Evolutionary conservation across 768 basidiomycete genomes (phyloP), one percentile per base, ranked within the genome.

Genomic region (Russula virescens): DNA sequence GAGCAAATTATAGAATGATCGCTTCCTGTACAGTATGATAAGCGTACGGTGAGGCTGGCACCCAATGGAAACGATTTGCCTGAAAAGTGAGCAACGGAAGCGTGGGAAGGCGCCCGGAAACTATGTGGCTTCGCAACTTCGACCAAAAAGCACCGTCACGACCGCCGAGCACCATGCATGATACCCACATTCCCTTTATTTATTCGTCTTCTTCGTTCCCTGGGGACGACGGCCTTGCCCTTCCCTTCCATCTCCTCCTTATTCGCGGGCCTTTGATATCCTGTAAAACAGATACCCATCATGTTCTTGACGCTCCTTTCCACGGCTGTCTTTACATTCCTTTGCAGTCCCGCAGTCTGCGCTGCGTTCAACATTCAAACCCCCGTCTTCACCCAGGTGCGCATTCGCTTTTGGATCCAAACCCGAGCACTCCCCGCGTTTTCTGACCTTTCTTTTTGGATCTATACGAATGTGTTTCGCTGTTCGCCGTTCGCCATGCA

Each of bases 271-370:
- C 31, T 48, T 28, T 53, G 35, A 38, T 40, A 31, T 8, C 31
- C 3, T 48, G 26, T 63, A 58, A 34, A 53, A 65, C 19, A 62
- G 63, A 67, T 43, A 34, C 19, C 8, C 54, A 81, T 73, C 75
- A 92, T 91, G 90, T 85, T 85, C 81, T 76, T 83, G 78, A 88
- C 90, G 76, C 75, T 91, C 88, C 55, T 89, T 89, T 80, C 81
- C 63, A 72, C 83, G 76, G 79, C 87, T 70, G 82, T 91, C 85
- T 75, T 90, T 77, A 74, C 80, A 70, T 71, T 77, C 68, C 76
- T 85, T 72, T 80, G 80, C 73, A 68, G 83, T 70, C 77, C 71
- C 65, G 76, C 76, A 70, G 84, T 77, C 58, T 68, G 80, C 58
- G 85, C 88, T 61, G 77, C 74, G 21, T 80, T 89, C 67, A 70